Base-by-base conservation (phyloP, 139 green algal species). In the Chlorella sp. region DNA sequence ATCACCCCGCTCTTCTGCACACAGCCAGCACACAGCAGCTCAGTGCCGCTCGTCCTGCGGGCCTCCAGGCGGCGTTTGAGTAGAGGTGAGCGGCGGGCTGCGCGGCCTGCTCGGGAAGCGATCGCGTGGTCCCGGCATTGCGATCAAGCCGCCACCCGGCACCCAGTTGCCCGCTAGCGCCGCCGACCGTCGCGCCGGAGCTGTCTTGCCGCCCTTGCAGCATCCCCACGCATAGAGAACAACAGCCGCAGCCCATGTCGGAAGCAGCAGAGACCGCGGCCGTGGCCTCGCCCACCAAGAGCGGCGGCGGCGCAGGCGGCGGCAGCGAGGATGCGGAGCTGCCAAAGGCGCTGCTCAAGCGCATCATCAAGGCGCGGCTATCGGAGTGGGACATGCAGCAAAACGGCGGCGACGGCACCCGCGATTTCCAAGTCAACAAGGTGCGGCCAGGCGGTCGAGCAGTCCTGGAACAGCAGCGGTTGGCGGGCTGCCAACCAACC, bases 341-440 rank as follows among this genome's bases (percentile, higher is more conserved):
- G 28, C 95, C 95, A 0, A 93, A 93, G 34, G 89, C 91, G 11
- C 86, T 96, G 1, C 75, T 98, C 26, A 96, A 95, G 90, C 87
- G 95, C 0, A 92, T 98, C 9, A 86, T 98, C 0, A 96, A 95
- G 82, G 83, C 87, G 4, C 94, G 95, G 70, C 88, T 98, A 2
- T 30, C 87, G 30, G 76, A 89, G 72, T 73, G 91, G 36, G 80
- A 85, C 28, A 69, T 41, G 43, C 38, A 65, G 16, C 69, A 68
- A 34, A 78, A 78, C 30, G 83, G 82, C 32, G 89, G 89, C 4
- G 85, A 89, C 26, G 89, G 88, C 44, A 92, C 88, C n/a, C 54
- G 68, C 9, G 86, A 93, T 0, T 84, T 92, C 13, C 86, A 90
- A 40, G 62, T 96, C 8, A 95, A 88, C 87, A 95, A 83, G 77